Base-by-base conservation (phyloP, 2,329 filamentous ascomycete species). In the Tolypocladium album region DNA sequence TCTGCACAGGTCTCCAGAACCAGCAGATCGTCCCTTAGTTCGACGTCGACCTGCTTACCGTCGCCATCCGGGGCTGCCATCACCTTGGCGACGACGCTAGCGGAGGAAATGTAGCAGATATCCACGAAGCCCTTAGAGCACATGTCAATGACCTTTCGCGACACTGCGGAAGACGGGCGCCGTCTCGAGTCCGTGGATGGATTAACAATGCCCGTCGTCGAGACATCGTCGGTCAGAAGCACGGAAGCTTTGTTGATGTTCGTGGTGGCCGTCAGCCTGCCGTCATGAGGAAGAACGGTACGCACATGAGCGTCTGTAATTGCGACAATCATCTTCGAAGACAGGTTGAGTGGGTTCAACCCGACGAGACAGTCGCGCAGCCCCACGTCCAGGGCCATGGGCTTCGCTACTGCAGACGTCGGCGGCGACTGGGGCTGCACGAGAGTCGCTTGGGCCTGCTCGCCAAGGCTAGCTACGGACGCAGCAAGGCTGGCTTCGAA, bases 1-100 rank as follows among this genome's bases (percentile, higher is more conserved):
- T 99, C 94, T 38, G 94, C 94, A 68, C 95, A 99, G 1, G 92
- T 95, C 73, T 99, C 94, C 8, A 99, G 76, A 40, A 99, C 87
- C 58, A 99, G 79, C 1, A 99, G 80, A 64, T 96, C 88, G 68
- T 96, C 92, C 62, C 85, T 85, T 55, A 97, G 77, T 64, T 96
- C 90, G 1, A 97, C 80, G 65, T 94, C 88, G 17, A 97, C 74
- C 47, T 85, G 82, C 64, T 87, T 88, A 38, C 58, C 31, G 8
- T 85, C 80, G 0, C 80, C 83, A 42, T 86, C 81, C 5, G 65
- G 59, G 1, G 77, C 77, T 2, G 78, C 78, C 27, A 78, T 75
- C 15, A 92, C 77, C 55, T 84, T 82, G 2, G 94, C 79, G 2
- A 78, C 76, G 0, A 86, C 83, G 62, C 86, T 88, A 0, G 92